phyloP scores from a whole-genome alignment of 148 eudicot genomes.

The Amaranthus cruentus region DNA sequence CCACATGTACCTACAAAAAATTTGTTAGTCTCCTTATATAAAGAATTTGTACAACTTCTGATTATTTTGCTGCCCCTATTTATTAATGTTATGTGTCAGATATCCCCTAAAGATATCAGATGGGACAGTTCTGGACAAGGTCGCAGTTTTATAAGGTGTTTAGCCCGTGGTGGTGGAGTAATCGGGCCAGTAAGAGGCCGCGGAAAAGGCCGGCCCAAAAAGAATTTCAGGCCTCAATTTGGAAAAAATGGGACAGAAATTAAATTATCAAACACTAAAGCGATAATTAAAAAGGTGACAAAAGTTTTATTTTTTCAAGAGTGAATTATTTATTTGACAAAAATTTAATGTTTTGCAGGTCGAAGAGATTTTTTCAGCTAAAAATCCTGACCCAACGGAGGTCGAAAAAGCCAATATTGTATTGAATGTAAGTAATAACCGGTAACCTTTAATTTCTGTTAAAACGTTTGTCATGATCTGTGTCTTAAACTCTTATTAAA shows the following conservation, averaged over 20 bases:
- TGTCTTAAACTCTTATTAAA: background rate
- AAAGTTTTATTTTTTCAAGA: conserved; percentile 1
- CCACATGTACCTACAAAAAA: too few species aligned
- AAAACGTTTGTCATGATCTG: background rate
- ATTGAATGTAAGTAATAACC: conserved; percentile 44
- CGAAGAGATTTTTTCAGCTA: conserved; percentile 54
- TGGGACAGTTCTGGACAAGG: conserved; percentile 52
- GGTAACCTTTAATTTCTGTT: background rate
- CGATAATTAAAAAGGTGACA: conserved; percentile 54
- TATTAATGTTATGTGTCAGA: conserved; percentile 24
- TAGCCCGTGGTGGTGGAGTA: conserved; percentile 34
- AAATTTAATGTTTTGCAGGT: conserved; percentile 34
- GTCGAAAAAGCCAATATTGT: conserved; percentile 78
- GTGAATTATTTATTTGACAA: background rate
- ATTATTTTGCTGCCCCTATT: background rate
- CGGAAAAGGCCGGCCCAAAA: conserved; percentile 30
- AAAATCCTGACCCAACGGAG: conserved; percentile 50
- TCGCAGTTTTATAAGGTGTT: conserved; percentile 38
- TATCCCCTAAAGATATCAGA: conserved; percentile 52
- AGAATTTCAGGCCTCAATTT: background rate
- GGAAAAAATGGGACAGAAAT: conserved; percentile 55
- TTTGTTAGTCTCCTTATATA: too few species aligned
- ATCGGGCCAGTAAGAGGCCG: conserved; percentile 40
- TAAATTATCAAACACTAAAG: conserved; percentile 57
- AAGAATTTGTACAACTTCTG: too few species aligned